Base-by-base conservation (phyloP, 2,329 filamentous ascomycete species). In the Alternaria conjuncta region DNA sequence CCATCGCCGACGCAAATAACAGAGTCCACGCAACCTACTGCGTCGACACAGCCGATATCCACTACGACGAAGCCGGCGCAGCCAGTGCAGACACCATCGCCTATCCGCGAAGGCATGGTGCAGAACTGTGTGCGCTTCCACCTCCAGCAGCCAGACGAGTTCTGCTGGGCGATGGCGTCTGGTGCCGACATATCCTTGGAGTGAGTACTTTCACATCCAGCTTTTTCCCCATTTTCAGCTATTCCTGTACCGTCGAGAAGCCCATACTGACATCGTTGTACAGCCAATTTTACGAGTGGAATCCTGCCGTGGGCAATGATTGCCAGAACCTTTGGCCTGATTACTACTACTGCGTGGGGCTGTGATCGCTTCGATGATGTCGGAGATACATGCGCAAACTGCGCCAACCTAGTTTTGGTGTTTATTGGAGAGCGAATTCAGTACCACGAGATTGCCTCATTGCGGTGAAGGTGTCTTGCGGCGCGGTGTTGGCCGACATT, bases 11-110 rank as follows among this genome's bases (percentile, higher is more conserved):
- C 51, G 15, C 30, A 55, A 25, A 46, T n/a, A 4, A 15, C 53
- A 15, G 15, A 15, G 25, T 15, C 36, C 36, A 41, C 10, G 5
- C 36, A 41, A 41, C 36, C 36, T 4, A 41, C 36, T 10, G 9
- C 36, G 21, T 23, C 21, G 23, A 55, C 53, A 10, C 36, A 28
- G 15, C 41, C 36, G 21, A 18, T 18, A 46, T 23, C 53, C 15
- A 44, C 36, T 26, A 30, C 53, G 9, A 23, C 41, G 15, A 25
- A n/a, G n/a, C 25, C 53, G 23, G n/a, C 53, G 7, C 1, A 20
- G 23, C 53, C 53, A 6, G 53, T 45, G 53, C 53, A 55, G 53
- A 45, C 53, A 41, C 53, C 53, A 32, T 55, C 53, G 11, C 53
- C 53, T 55, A 11, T 55, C 1, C 53, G 53, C 41, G 41, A 55